Conservation (phyloP, 345 rosid species). For the Eucalyptus cladocalyx region DNA sequence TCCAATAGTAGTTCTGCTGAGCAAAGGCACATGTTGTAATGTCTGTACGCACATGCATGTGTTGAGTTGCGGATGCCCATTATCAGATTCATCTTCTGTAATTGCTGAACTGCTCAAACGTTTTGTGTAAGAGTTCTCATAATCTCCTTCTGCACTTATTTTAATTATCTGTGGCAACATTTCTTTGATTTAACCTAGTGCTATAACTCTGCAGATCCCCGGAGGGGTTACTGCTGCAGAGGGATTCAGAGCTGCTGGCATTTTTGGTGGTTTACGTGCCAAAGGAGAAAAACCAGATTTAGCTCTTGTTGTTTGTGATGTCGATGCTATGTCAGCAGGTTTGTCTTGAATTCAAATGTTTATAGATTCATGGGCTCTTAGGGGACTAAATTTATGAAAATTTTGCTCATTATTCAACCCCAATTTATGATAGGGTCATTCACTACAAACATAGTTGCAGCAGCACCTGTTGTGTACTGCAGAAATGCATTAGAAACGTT, state of each 20-base stretch:
- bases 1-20: not conserved
- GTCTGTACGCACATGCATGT: not conserved
- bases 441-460: conserved; percentile 80
- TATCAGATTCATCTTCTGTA: not conserved
- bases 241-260: conserved; percentile 82
- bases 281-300: conserved; percentile 85
- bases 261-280: conserved; percentile 81
- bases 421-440: conserved; percentile 44
- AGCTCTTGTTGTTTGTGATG: conserved; percentile 82
- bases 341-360: not conserved
- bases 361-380: not conserved
- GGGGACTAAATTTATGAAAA: not conserved
- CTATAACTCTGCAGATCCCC: conserved; percentile 32
- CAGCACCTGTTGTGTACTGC: conserved; percentile 89
- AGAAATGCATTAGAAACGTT: conserved; percentile 40
- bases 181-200: not conserved
- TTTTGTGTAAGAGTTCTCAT: not conserved
- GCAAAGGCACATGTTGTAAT: not conserved
- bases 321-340: conserved; percentile 78
- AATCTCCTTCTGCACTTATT: not conserved
- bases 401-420: not conserved
- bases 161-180: not conserved
- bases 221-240: conserved; percentile 94
- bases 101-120: not conserved
- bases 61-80: not conserved